Evolutionary conservation across 495 filamentous ascomycete genomes (phyloP), one percentile per base, ranked within the genome.

Genomic region (Aspergillus avenaceus): DNA sequence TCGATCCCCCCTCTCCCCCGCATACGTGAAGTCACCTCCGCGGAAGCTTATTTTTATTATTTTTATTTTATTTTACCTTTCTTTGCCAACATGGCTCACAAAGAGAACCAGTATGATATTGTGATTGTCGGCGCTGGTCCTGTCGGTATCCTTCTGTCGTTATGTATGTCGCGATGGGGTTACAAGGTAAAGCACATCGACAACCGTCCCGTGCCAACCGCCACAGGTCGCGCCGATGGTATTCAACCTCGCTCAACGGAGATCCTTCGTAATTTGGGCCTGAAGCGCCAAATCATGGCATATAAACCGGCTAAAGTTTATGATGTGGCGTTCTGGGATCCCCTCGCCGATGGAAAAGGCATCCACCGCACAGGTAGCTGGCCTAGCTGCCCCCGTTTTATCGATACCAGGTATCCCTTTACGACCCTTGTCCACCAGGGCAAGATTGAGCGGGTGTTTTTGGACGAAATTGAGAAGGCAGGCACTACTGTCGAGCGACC

Each of bases 61-160:
- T 28, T 32, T 27, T n/a, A n/a, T n/a, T n/a, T n/a, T n/a, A n/a
- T n/a, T n/a, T n/a, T n/a, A n/a, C n/a, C n/a, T n/a, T n/a, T n/a
- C n/a, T 24, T 37, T 31, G 22, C 29, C 63, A 64, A 23, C 28
- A 78, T 78, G 75, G 57, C 58, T 24, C 49, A 54, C 11, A 53
- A 70, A 54, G 76, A 80, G 45, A 76, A n/a, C n/a, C n/a, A 66
- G 13, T 84, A 84, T 64, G 85, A 88, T 57, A 81, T 86, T 51
- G 88, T 95, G 59, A 90, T 96, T 59, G 75, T 96, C 49, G 90
- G 90, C 51, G 91, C 90, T 41, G 90, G 90, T 26, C 90, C 91
- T n/a, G 89, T 88, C 24, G 91, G 90, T 32, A 78, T 95, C 45
- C 80, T 91, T 60, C 78, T 96, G 12, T 90, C 87, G n/a, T 86